Conservation (phyloP, 139 green algal genomes). For the Axilococcus clingmanii region DNA sequence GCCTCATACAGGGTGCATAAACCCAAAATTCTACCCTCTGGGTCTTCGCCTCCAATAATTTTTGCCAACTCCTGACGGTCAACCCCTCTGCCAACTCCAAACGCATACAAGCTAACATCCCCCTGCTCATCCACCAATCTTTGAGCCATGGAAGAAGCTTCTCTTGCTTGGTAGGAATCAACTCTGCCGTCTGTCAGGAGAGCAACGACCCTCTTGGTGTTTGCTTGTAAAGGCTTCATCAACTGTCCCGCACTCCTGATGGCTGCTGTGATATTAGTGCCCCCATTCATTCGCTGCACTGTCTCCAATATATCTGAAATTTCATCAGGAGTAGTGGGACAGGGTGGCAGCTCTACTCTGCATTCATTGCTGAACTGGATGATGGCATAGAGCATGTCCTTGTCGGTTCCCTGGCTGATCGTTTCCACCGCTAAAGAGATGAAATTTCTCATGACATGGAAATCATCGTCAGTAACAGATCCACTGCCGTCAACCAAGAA, state of each 20-base stretch:
- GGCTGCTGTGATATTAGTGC: slow-evolving; percentile 61
- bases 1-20: slow-evolving; percentile 49
- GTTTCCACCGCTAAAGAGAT: slow-evolving; percentile 1
- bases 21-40: slow-evolving; percentile 33
- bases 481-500: slow-evolving; percentile 43
- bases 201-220: slow-evolving; percentile 27
- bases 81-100: slow-evolving; percentile 65
- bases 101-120: slow-evolving; percentile 42
- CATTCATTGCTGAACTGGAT: slow-evolving; percentile 64
- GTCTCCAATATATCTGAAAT: not conserved
- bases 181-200: slow-evolving; percentile 58
- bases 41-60: slow-evolving; percentile 28
- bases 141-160: slow-evolving; percentile 29
- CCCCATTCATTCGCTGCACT: slow-evolving; percentile 58
- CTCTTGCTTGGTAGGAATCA: slow-evolving; percentile 30
- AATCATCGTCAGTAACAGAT: slow-evolving; percentile 31
- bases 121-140: slow-evolving; percentile 50
- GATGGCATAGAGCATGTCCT: slow-evolving; percentile 18
- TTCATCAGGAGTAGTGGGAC: no score
- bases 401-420: slow-evolving; percentile 3
- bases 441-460: slow-evolving; percentile 21
- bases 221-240: slow-evolving; percentile 25
- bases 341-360: slow-evolving; percentile 40
- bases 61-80: slow-evolving; percentile 45
- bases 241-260: slow-evolving; percentile 48